A percentile compares a stretch with the other conserved stretches of the same genome.
phyloP scores from a whole-genome alignment of 2,329 filamentous ascomycete species.

The Chalara sp. region DNA sequence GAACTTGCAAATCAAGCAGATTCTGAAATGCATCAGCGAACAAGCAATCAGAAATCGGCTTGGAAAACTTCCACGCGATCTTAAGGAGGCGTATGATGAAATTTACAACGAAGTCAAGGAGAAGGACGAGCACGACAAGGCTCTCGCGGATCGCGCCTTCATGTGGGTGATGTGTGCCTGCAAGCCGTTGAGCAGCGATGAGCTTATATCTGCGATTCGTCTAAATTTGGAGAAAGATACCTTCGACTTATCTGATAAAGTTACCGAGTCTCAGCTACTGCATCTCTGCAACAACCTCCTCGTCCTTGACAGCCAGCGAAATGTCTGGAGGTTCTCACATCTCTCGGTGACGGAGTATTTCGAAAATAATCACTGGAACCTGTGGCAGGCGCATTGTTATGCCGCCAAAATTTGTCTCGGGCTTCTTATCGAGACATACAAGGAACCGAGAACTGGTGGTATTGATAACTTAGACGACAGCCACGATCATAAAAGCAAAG shows the following conservation, averaged over 20 bases:
- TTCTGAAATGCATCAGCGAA: conserved; percentile 17
- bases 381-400: conserved; percentile 4
- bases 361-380: conserved; percentile 15
- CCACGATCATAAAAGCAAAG: background rate
- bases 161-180: conserved; percentile 21
- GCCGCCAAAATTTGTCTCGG: conserved; percentile 7
- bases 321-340: conserved; percentile 19
- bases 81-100: conserved; percentile 26
- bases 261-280: conserved; percentile 14
- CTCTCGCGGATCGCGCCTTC: conserved; percentile 17
- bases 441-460: background rate
- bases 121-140: conserved; percentile 4
- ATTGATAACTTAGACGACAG: background rate
- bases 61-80: conserved; percentile 23
- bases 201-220: conserved; percentile 13
- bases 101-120: conserved; percentile 18
- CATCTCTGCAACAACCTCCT: conserved; percentile 20
- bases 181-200: conserved; percentile 8
- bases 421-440: conserved; percentile 1
- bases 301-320: conserved; percentile 13
- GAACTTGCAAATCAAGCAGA: conserved; percentile 23
- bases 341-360: conserved; percentile 24
- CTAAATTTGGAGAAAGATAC: conserved; percentile 10
- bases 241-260: background rate
- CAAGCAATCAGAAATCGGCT: conserved; percentile 20